Base-by-base conservation (phyloP, 139 green algal species). In the Micractinium conductrix region DNA sequence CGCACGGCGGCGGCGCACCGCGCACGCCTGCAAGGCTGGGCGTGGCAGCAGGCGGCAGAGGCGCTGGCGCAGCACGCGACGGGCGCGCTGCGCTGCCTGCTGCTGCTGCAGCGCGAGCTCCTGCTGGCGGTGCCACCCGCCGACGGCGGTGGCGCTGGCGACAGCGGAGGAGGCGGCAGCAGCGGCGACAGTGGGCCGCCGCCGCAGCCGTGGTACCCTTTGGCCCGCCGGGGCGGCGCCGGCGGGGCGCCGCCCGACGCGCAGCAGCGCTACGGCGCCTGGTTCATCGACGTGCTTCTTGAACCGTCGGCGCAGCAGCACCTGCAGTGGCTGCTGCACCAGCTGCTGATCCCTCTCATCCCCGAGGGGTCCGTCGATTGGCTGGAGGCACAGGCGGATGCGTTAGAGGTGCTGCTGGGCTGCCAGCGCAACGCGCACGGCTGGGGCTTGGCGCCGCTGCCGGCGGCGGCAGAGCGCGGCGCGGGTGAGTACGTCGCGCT, bases 261-360 rank as follows among this genome's bases (percentile, higher is more conserved):
- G 30, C 44, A 43, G 73, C 69, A 48, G 38, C 65, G 65, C 33
- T 44, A 72, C 65, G 8, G n/a, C 35, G 65, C 65, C 65, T 72
- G 65, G 65, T 10, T 72, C 40, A 21, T 40, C 35, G 70, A 50
- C 40, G 55, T 24, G 70, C 70, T 58, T 19, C 70, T 58, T 33
- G 19, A 8, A 38, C n/a, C 17, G 43, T 22, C 43, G 0, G 26
- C 9, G 5, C 43, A 68, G 43, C 62, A 28, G 22, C 40, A 53
- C 63, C 48, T 85, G 80, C 80, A 78, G 22, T 85, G 79, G 35
- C 37, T 85, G 69, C 44, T 85, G 68, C 69, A 80, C 38, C 42
- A 45, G 50, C 33, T 85, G 53, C 80, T 85, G 24, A 60, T 73
- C 1, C 80, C 80, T 14, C 35, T 85, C 69, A 43, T 71, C 50